These are phyloP conservation scores for Ceratocystis destructans DNA, from an alignment of 2,329 filamentous ascomycete genomes.

Conservation along the genomic window DNA sequence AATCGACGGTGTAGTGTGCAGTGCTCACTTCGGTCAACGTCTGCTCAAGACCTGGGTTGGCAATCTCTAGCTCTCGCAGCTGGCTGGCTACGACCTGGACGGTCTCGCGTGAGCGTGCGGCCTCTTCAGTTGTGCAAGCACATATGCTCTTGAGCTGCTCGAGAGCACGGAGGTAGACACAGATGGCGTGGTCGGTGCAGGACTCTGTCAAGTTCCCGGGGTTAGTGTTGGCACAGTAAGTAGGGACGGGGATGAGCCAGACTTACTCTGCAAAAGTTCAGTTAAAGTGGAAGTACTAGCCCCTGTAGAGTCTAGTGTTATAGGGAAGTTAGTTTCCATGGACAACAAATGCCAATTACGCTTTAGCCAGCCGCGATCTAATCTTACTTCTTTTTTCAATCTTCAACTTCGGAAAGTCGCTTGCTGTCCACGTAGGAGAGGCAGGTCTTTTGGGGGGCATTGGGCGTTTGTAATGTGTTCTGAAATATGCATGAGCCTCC, in stretches of 20 bases:
- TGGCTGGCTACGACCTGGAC: conserved; percentile 14
- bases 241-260: neutral
- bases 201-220: neutral
- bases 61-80: conserved; percentile 14
- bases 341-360: neutral
- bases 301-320: neutral
- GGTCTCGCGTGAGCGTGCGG: conserved; percentile 1
- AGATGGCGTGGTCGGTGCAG: conserved; percentile 18
- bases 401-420: conserved; percentile 4
- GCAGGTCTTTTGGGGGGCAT: neutral
- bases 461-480: conserved; percentile 13
- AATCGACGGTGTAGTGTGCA: neutral
- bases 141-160: conserved; percentile 14
- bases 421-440: neutral
- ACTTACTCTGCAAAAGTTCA: conserved; percentile 15
- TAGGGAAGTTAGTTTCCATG: neutral
- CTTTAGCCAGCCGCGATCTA: neutral
- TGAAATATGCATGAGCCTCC: conserved; percentile 15
- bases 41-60: conserved; percentile 11
- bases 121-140: conserved; percentile 7
- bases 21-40: conserved; percentile 9
- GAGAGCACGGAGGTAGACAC: conserved; percentile 32
- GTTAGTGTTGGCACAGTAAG: conserved; percentile 3
- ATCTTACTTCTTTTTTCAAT: neutral
- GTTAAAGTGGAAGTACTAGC: conserved; percentile 5